A percentile compares a stretch with the other conserved stretches of the same genome.
phyloP scores from a whole-genome alignment of 192 early-diverging fungal species.

The Backusella mclennaniae region DNA sequence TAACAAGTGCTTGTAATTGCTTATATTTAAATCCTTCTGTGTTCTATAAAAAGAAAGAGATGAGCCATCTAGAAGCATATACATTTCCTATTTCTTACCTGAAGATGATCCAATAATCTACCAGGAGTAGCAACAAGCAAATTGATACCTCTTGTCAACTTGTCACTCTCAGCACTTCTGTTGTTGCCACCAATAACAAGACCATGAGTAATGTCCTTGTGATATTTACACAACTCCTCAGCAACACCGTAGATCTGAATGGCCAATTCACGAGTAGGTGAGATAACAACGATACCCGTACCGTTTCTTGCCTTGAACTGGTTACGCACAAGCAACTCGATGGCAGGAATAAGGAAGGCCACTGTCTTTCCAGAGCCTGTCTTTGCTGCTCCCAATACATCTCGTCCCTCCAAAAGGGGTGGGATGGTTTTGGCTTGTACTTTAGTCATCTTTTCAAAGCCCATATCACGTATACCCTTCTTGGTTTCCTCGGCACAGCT shows the following conservation, averaged over 20 bases:
- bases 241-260: constrained; percentile 99
- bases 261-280: constrained; percentile 97
- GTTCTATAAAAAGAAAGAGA: constrained; percentile 50
- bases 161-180: constrained; percentile 93
- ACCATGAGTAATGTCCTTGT: constrained; percentile 92
- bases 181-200: constrained; percentile 99
- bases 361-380: constrained; percentile 97
- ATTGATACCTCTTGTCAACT: constrained; percentile 95
- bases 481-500: constrained; percentile 79
- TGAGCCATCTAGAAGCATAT: too few species aligned
- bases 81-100: constrained; percentile 41
- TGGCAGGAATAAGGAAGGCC: constrained; percentile 93
- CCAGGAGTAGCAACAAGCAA: constrained; percentile 95
- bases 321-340: constrained; percentile 85
- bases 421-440: constrained; percentile 96
- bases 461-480: constrained; percentile 87
- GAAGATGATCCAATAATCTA: constrained; percentile 96
- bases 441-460: constrained; percentile 93
- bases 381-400: constrained; percentile 98
- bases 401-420: constrained; percentile 91
- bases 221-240: constrained; percentile 91
- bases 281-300: constrained; percentile 93
- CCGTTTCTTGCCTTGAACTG: constrained; percentile 98
- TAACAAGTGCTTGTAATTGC: constrained; percentile 90
- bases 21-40: constrained; percentile 94